Evolutionary conservation across 257 asterid genomes (phyloP).

Genomic region (Sherardia arvensis): DNA sequence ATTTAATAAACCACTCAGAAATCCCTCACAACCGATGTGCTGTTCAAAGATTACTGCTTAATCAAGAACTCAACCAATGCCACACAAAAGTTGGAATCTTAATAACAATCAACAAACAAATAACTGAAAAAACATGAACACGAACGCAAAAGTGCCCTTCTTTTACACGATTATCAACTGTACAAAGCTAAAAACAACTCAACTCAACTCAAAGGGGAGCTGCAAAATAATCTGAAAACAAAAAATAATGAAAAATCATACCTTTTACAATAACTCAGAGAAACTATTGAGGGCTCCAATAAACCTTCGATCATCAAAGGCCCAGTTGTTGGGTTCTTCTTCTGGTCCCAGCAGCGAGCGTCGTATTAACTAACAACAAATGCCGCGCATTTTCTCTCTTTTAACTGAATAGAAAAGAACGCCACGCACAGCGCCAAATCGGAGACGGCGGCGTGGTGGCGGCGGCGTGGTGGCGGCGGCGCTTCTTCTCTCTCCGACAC

Average conservation of each 20-base stretch:
- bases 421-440: not conserved
- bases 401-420: not conserved
- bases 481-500: constrained; percentile 20
- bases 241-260: not conserved
- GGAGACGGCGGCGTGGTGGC: not conserved
- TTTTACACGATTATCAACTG: not conserved
- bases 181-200: not conserved
- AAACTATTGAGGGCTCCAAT: constrained; percentile 1
- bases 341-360: constrained; percentile 1
- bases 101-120: not conserved
- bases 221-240: not conserved
- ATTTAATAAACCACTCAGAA: not conserved
- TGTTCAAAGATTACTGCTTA: not conserved
- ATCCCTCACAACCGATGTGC: not conserved
- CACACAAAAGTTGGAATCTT: not conserved
- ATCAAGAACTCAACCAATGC: not conserved
- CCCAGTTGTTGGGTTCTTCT: not conserved
- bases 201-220: not conserved
- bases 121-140: not conserved
- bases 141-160: not conserved
- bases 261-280: constrained; percentile 9
- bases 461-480: constrained; percentile 15
- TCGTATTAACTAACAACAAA: not conserved
- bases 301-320: not conserved
- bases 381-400: not conserved